phyloP scores from a whole-genome alignment of 2,329 filamentous ascomycete genomes.

The Fusarium papillatum region DNA sequence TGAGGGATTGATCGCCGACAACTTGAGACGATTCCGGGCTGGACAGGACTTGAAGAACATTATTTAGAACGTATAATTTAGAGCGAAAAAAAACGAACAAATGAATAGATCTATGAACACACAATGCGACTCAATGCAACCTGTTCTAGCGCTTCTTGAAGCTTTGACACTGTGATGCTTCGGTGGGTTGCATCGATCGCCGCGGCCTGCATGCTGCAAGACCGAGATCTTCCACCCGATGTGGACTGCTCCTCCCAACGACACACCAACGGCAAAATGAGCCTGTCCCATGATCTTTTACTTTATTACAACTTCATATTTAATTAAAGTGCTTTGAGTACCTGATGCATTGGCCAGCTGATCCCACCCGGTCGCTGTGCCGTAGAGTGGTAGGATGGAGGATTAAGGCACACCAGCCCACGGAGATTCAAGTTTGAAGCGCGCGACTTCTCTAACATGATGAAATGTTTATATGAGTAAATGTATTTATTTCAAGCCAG shows the following conservation, averaged over 20 bases:
- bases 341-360: background rate
- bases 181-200: background rate
- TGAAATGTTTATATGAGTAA: background rate
- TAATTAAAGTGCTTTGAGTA: background rate
- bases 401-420: no score
- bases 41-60: slow-evolving; percentile 71
- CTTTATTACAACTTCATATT: background rate
- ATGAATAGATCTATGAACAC: background rate
- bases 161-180: background rate
- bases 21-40: slow-evolving; percentile 71
- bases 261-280: background rate
- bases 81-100: slow-evolving; percentile 5
- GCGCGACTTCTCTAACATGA: background rate
- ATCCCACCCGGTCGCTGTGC: background rate
- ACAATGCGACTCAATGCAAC: background rate
- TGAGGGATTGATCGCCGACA: slow-evolving; percentile 71
- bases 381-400: background rate
- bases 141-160: background rate
- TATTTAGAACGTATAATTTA: slow-evolving; percentile 32
- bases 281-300: background rate
- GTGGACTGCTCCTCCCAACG: background rate
- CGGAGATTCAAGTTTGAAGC: no score
- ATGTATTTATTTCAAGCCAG: no score
- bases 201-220: background rate
- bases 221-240: background rate